Conservation (phyloP, 1,284 basidiomycete genomes). For the Takashimella koratensis region DNA sequence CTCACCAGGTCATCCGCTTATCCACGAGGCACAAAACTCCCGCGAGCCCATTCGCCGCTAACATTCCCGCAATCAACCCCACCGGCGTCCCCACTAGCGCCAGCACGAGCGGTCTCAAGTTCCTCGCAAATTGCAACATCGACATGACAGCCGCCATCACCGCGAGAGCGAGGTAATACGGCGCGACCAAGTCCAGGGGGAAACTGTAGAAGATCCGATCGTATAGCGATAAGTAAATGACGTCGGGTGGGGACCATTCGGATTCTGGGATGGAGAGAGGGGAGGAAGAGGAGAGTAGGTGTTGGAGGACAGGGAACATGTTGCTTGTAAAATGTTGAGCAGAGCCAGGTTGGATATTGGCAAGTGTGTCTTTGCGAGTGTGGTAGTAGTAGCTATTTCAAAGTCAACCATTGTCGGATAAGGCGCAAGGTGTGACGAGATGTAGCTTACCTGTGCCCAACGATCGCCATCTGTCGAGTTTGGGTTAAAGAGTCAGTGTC, state of each 20-base stretch:
- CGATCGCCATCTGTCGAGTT: slow-evolving; percentile 73
- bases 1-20: slow-evolving; percentile 52
- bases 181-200: slow-evolving; percentile 65
- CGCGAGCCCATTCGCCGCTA: slow-evolving; percentile 70
- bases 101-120: slow-evolving; percentile 45
- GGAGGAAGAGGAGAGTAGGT: slow-evolving; percentile 59
- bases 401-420: background rate
- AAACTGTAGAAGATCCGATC: slow-evolving; percentile 66
- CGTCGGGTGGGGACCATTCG: slow-evolving; percentile 40
- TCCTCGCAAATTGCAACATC: slow-evolving; percentile 37
- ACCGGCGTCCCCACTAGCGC: slow-evolving; percentile 56
- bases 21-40: slow-evolving; percentile 65
- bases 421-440: slow-evolving; percentile 24
- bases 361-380: slow-evolving; percentile 58
- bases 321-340: slow-evolving; percentile 88
- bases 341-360: slow-evolving; percentile 35
- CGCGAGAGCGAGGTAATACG: slow-evolving; percentile 59
- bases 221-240: slow-evolving; percentile 70
- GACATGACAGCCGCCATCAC: slow-evolving; percentile 51
- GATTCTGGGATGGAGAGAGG: slow-evolving; percentile 28
- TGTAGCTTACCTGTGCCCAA: too few relatives aligned
- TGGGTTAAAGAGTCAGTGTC: slow-evolving; percentile 3
- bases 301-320: slow-evolving; percentile 71
- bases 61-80: slow-evolving; percentile 51
- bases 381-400: slow-evolving; percentile 71